Evolutionary conservation across 2,329 filamentous ascomycete genomes (phyloP), one percentile per base, ranked within the genome.

Genomic region (Fusarium oxysporum): DNA sequence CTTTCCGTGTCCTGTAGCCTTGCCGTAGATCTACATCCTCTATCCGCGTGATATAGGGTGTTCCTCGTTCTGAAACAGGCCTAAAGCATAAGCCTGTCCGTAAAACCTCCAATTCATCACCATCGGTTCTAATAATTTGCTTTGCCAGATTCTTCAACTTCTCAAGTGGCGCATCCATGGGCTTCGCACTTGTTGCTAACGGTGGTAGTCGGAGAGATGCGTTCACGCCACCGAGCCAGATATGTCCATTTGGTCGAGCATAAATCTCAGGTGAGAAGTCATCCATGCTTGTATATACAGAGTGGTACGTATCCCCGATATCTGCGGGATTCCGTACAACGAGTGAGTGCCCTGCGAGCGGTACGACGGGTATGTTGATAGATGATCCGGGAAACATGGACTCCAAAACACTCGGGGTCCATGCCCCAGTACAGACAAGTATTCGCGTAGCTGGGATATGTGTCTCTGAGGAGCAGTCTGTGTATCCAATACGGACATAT

Each of bases 181-280:
- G 70, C 6, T 43, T 69, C 5, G 75, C 72, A 1, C 65, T 73
- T 4, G 77, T 76, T 9, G 76, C 74, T 17, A 79, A 60, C 1
- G 84, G 80, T 0, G 93, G 93, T 14, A 96, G 82, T 1, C 89
- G 86, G 8, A 92, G 79, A 0, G 87, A 82, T 40, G 86, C 89
- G 78, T 96, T 95, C 41, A 95, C 79, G 0, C 93, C 93, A 0
- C 91, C 92, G 38, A 96, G 82, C 80, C 93, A 96, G 25, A 96
- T 88, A 62, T 93, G 88, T 2, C 90, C 91, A 13, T 89, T 89
- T 8, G 87, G 77, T 16, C 93, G 85, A 3, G 90, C 90, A 80
- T 93, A 94, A 16, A 93, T 84, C 80, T 95, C 93, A 0, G 92
- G 92, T 6, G 89, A 90, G 80, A 92, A 94, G 0, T 85, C 86